Evolutionary conservation across 805 yeast species (phyloP), one percentile per base, ranked within the genome.

Genomic region (Kodamaea sagamina): DNA sequence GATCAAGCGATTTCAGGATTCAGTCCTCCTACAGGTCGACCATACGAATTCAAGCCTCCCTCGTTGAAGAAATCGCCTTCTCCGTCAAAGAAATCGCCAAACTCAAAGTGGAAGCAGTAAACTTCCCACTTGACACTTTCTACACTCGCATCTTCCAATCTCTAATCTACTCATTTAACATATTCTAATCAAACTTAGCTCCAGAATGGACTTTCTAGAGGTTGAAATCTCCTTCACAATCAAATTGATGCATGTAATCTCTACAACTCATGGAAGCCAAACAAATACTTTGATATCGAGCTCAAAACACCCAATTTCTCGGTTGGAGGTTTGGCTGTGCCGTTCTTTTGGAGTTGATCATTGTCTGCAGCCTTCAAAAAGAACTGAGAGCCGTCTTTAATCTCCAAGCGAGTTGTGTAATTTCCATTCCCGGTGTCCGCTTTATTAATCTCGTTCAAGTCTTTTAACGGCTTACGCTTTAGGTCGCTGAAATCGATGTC

Each of bases 231-330:
- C 24, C 8, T 6, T 21, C 24, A 21, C 24, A n/a, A n/a, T n/a
- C n/a, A n/a, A n/a, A n/a, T n/a, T n/a, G n/a, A 28, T 28, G 32
- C 32, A n/a, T 21, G 34, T 12, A 15, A 5, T 6, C 13, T 21
- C 37, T 15, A 71, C 49, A 71, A 62, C 44, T 71, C 75, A 50
- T 70, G 68, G 50, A 71, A 69, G 2, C 76, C 76, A 55, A 71
- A 71, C 26, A 71, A 53, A 45, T 54, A 67, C 49, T 61, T 67
- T 36, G 67, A 53, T 11, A 65, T 44, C 4, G 64, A 54, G 15
- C 66, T 71, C 46, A 62, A 35, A 11, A 66, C 39, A 4, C 72
- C 68, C 44, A 68, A 49, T 39, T 68, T 67, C 40, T 62, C 62
- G 19, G 47, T 53, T 18, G 53, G 53, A 6, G 40, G 39, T 36